A percentile compares a stretch with the other conserved stretches of the same genome.
These are phyloP conservation scores for Nannochloris sp. DNA, from an alignment of 139 green algal genomes.

Conservation along the genomic window DNA sequence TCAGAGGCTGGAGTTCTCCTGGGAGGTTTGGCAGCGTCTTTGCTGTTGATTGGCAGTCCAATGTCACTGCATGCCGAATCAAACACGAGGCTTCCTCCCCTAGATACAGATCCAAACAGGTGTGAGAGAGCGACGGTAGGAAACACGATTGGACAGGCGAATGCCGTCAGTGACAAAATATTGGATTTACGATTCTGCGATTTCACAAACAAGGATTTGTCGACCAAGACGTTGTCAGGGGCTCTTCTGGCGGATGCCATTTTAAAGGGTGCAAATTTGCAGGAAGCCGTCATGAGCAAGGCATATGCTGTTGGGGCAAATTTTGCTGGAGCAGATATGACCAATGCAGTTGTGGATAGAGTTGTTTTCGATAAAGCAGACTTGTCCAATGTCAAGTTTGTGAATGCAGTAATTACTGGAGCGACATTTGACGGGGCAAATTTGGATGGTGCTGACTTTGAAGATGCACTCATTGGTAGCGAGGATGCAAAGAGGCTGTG, in stretches of 20 bases:
- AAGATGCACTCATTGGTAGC: conserved; percentile 83
- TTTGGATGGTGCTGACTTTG: conserved; percentile 69
- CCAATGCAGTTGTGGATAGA: conserved; percentile 87
- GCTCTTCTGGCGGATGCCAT: conserved; percentile 74
- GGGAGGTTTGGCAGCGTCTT: conserved; percentile 3
- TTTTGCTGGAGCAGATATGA: conserved; percentile 76
- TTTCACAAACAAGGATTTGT: conserved; percentile 58
- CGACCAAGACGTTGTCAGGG: conserved; percentile 69
- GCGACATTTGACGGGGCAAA: conserved; percentile 67
- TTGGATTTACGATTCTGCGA: conserved; percentile 83
- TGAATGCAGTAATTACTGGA: conserved; percentile 64
- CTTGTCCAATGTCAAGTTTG: conserved; percentile 48
- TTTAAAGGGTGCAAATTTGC: conserved; percentile 52
- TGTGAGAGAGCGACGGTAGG: conserved; percentile 76
- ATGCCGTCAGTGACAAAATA: conserved; percentile 84
- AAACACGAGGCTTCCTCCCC: conserved; percentile 59
- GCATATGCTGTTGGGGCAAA: conserved; percentile 72
- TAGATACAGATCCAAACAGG: conserved; percentile 64
- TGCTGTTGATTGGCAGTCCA: conserved; percentile 7
- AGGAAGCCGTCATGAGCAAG: conserved; percentile 83
- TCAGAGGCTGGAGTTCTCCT: background rate
- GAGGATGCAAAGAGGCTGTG: conserved; percentile 53
- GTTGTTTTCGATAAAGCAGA: conserved; percentile 73
- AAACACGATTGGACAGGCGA: conserved; percentile 93
- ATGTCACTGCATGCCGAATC: conserved; percentile 27